Percentiles rank a stretch among this genome's conserved stretches.
Conservation (phyloP, 2,329 filamentous ascomycete species). For the Trichoderma cornu-damae region DNA sequence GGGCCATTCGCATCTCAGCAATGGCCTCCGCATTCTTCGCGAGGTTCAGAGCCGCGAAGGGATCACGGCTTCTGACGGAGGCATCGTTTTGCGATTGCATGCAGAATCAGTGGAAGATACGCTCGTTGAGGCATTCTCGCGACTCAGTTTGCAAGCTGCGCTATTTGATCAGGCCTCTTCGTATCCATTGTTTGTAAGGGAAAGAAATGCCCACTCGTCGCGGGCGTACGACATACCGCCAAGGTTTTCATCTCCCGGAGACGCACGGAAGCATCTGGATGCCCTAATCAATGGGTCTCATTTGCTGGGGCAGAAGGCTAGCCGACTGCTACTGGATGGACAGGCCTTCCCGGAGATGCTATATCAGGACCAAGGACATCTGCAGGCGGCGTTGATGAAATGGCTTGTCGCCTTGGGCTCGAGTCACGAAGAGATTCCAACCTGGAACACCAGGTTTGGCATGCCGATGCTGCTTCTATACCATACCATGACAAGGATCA, state of each 20-base stretch:
- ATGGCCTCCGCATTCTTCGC: conserved; percentile 29
- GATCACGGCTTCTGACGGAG: background rate
- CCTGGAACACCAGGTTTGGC: background rate
- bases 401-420: background rate
- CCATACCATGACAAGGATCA: conserved; percentile 16
- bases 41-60: conserved; percentile 19
- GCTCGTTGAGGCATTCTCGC: conserved; percentile 26
- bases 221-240: conserved; percentile 7
- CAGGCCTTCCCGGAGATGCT: background rate
- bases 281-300: conserved; percentile 9
- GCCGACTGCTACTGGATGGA: background rate
- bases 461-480: conserved; percentile 13
- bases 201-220: conserved; percentile 19
- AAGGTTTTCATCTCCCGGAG: background rate
- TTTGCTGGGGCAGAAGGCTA: background rate
- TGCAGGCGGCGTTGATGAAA: conserved; percentile 1
- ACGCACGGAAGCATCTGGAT: conserved; percentile 11
- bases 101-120: conserved; percentile 18
- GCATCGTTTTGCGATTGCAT: conserved; percentile 15
- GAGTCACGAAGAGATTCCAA: background rate
- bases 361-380: background rate
- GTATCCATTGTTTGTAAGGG: conserved; percentile 15
- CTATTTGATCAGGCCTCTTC: conserved; percentile 28
- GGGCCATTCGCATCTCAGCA: conserved; percentile 29
- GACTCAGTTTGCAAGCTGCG: conserved; percentile 27